Conservation (phyloP, 2,329 filamentous ascomycete species). For the Trichophaea hybrida region DNA sequence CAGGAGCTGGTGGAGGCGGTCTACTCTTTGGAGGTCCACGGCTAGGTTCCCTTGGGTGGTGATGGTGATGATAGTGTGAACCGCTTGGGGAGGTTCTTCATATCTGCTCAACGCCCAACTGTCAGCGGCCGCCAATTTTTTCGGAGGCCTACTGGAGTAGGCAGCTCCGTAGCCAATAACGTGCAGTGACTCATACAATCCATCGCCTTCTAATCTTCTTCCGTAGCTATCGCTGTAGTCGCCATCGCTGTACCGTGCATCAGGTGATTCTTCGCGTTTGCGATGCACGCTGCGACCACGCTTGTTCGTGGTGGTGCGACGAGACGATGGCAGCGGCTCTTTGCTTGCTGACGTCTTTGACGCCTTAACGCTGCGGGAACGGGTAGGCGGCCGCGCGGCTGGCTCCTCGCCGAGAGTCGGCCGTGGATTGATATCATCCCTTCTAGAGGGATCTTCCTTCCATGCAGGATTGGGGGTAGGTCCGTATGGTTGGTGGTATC, state of each 20-base stretch:
- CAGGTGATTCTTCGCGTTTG: not conserved
- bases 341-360: not conserved
- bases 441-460: conserved; percentile 2
- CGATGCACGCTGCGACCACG: conserved; percentile 2
- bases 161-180: not conserved
- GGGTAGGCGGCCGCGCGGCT: not conserved
- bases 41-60: not conserved
- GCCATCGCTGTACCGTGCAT: not conserved
- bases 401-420: conserved; percentile 18
- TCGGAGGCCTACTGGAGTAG: not conserved
- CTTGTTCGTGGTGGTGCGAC: not conserved
- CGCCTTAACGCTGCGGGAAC: not conserved
- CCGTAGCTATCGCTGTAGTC: conserved; percentile 2
- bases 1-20: not conserved
- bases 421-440: conserved; percentile 17
- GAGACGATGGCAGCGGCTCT: not conserved
- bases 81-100: conserved; percentile 1
- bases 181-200: conserved; percentile 3
- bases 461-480: not conserved
- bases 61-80: not conserved
- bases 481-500: not conserved
- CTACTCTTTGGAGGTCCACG: not conserved
- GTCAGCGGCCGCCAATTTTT: not conserved
- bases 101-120: not conserved
- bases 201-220: not conserved